Percentiles rank a stretch among this genome's conserved stretches.
These are phyloP conservation scores for Komagataella populi DNA, from an alignment of 805 yeast genomes.

Conservation along the genomic window DNA sequence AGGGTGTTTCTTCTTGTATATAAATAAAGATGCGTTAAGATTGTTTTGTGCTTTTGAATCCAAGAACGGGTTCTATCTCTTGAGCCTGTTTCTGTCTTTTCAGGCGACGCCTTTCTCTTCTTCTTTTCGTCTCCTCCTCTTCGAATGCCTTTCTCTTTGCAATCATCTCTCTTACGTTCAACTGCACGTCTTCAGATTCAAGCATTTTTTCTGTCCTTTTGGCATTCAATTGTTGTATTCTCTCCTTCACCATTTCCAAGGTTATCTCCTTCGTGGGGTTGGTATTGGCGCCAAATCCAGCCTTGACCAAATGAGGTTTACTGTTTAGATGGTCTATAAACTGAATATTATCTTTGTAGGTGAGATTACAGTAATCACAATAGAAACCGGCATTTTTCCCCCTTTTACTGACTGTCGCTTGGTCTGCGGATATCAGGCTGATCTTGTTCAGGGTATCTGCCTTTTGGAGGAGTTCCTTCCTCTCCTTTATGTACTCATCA, in stretches of 20 bases:
- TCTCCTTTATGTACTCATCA: conserved; percentile 10
- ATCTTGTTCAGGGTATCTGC: conserved; percentile 12
- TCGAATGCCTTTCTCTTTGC: conserved; percentile 24
- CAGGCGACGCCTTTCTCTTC: conserved; percentile 13
- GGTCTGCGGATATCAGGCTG: conserved; percentile 12
- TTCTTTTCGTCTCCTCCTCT: conserved; percentile 17
- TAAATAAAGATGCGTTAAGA: not conserved
- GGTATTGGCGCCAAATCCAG: conserved; percentile 13
- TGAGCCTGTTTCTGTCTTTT: conserved; percentile 10
- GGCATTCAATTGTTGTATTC: conserved; percentile 21
- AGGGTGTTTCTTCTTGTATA: not conserved
- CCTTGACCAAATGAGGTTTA: conserved; percentile 43
- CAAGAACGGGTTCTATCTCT: conserved; percentile 2
- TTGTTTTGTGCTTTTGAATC: conserved; percentile 3
- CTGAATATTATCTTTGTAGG: conserved; percentile 73
- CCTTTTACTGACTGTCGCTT: conserved; percentile 15
- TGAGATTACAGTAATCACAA: conserved; percentile 69
- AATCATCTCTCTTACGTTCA: conserved; percentile 26
- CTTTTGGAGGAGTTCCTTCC: conserved; percentile 11
- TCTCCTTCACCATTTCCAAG: conserved; percentile 29
- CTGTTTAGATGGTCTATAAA: conserved; percentile 77
- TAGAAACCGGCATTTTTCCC: conserved; percentile 71
- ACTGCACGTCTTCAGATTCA: conserved; percentile 7
- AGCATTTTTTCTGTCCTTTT: conserved; percentile 11
- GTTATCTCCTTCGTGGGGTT: conserved; percentile 24